Percentiles rank a stretch among this genome's conserved stretches.
These are phyloP conservation scores for Leccinum sublutescens DNA, from an alignment of 768 basidiomycete species.

Conservation along the genomic window DNA sequence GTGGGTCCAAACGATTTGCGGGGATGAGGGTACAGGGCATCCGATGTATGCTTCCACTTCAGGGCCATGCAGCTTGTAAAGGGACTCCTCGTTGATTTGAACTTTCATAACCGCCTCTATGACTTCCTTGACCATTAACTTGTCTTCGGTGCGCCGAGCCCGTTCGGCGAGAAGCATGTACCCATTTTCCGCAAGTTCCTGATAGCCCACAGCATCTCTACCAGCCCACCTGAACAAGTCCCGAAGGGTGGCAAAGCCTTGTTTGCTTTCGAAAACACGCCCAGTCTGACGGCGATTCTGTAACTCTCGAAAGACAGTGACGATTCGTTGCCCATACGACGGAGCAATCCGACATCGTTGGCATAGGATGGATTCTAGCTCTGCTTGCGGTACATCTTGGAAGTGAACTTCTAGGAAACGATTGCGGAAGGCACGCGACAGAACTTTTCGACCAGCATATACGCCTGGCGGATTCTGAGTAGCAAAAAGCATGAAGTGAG, in stretches of 20 bases:
- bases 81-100: constrained; percentile 61
- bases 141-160: constrained; percentile 81
- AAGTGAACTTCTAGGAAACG: constrained; percentile 98
- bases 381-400: constrained; percentile 91
- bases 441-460: constrained; percentile 91
- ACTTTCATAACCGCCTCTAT: constrained; percentile 90
- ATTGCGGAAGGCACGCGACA: constrained; percentile 95
- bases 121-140: constrained; percentile 84
- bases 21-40: constrained; percentile 45
- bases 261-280: constrained; percentile 96
- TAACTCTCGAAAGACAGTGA: constrained; percentile 87
- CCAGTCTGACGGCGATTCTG: constrained; percentile 88
- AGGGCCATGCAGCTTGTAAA: constrained; percentile 61
- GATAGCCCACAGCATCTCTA: constrained; percentile 83
- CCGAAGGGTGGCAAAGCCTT: constrained; percentile 93
- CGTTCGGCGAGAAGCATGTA: constrained; percentile 98
- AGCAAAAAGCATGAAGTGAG: constrained; percentile 96
- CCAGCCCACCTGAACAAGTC: constrained; percentile 98
- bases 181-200: constrained; percentile 92
- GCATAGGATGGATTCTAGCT: constrained; percentile 92
- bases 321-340: constrained; percentile 88
- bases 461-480: constrained; percentile 97
- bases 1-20: constrained; percentile 82
- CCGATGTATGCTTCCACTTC: constrained; percentile 52
- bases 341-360: constrained; percentile 91